phyloP scores from a whole-genome alignment of 768 basidiomycete species.

The Rhodotorula toruloides region DNA sequence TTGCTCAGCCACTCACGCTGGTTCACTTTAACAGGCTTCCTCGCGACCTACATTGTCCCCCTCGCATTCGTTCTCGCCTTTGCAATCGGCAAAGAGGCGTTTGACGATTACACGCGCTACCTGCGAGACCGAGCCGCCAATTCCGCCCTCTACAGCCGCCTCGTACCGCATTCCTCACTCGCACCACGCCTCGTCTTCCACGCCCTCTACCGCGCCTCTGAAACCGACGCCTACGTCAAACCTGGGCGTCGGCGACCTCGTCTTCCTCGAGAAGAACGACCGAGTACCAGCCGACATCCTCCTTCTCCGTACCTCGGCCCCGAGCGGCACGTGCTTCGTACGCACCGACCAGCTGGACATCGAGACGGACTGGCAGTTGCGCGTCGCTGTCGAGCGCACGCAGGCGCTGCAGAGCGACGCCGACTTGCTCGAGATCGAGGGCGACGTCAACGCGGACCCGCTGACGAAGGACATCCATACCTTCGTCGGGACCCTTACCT shows the following conservation, averaged over 20 bases:
- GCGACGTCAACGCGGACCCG: slow-evolving; percentile 89
- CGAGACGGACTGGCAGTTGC: slow-evolving; percentile 97
- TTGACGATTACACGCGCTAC: slow-evolving; percentile 93
- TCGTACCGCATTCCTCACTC: slow-evolving; percentile 53
- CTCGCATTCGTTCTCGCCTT: slow-evolving; percentile 89
- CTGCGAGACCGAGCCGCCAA: slow-evolving; percentile 91
- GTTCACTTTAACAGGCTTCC: slow-evolving; percentile 67
- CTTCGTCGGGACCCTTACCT: slow-evolving; percentile 85
- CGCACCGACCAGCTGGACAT: slow-evolving; percentile 97
- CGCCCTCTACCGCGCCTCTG: slow-evolving; percentile 14
- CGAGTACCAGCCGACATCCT: slow-evolving; percentile 92
- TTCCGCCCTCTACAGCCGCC: slow-evolving; percentile 78
- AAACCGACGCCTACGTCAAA: slow-evolving; percentile 63
- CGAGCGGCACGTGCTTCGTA: slow-evolving; percentile 91
- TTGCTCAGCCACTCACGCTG: too few species aligned
- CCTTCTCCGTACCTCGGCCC: slow-evolving; percentile 77
- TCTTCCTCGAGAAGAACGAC: slow-evolving; percentile 91
- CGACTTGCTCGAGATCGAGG: slow-evolving; percentile 61
- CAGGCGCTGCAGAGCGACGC: slow-evolving; percentile 62
- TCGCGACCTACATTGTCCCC: slow-evolving; percentile 91
- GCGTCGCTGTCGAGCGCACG: slow-evolving; percentile 76
- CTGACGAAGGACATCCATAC: slow-evolving; percentile 95
- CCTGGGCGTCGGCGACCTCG: slow-evolving; percentile 82
- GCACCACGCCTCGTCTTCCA: slow-evolving; percentile 31
- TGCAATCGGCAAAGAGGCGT: slow-evolving; percentile 98